Conservation (phyloP, 2,329 filamentous ascomycete genomes). For the Diaporthe sp. region DNA sequence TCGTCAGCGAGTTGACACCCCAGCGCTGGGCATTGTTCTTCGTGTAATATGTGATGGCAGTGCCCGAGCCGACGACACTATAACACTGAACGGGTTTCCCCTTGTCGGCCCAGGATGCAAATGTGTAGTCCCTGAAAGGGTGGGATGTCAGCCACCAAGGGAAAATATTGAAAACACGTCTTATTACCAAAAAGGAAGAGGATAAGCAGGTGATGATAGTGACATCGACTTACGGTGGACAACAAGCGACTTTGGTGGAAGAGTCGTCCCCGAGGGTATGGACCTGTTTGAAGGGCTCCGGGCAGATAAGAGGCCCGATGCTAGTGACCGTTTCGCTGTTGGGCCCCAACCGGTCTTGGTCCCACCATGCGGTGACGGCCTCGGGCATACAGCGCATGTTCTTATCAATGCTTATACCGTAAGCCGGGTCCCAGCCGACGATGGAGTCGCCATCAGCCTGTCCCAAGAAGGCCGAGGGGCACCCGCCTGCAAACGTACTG, state of each 20-base stretch:
- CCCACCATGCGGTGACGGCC: neutral
- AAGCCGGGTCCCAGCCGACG: neutral
- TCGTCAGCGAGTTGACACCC: neutral
- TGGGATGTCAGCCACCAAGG: neutral
- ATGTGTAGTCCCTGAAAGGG: neutral
- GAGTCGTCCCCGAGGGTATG: neutral
- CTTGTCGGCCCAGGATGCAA: neutral
- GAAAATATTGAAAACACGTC: accelerated
- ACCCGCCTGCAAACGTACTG: neutral
- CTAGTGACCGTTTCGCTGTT: neutral
- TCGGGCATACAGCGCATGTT: neutral
- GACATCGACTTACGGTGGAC: neutral
- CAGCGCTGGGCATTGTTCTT: neutral
- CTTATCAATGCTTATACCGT: neutral
- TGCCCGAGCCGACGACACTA: neutral
- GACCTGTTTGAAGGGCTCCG: neutral
- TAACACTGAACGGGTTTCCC: neutral
- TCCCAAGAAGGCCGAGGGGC: neutral
- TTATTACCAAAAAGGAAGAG: neutral
- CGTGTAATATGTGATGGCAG: neutral
- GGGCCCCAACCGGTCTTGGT: neutral
- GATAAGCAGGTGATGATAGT: neutral
- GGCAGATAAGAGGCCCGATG: neutral
- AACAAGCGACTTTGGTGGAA: neutral
- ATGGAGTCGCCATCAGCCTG: neutral